These are phyloP conservation scores for Bipolaris zeicola DNA, from an alignment of 2,329 filamentous ascomycete species.

Conservation along the genomic window DNA sequence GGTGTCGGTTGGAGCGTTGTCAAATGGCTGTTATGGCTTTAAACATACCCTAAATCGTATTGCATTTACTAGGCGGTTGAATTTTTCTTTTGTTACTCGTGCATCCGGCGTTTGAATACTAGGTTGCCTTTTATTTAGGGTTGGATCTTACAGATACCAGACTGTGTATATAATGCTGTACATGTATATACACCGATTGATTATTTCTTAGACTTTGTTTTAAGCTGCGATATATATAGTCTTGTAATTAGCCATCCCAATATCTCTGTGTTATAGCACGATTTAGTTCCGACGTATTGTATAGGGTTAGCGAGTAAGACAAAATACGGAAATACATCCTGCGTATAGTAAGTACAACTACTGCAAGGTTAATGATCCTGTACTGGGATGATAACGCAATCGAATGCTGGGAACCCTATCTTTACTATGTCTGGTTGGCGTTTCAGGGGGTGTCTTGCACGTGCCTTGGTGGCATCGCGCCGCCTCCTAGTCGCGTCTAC, in stretches of 20 bases:
- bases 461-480: constrained; percentile 10
- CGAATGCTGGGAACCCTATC: neutral
- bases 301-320: neutral
- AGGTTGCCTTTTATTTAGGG: neutral
- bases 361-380: neutral
- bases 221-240: constrained; percentile 1
- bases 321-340: neutral
- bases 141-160: constrained; percentile 11
- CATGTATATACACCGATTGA: constrained; percentile 2
- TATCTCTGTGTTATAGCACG: neutral
- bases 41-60: constrained; percentile 6
- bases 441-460: constrained; percentile 4
- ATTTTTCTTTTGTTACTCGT: neutral
- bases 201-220: neutral
- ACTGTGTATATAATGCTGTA: constrained; percentile 8
- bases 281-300: neutral
- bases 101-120: constrained; percentile 5
- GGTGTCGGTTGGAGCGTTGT: constrained; percentile 64
- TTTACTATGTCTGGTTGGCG: neutral
- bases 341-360: neutral
- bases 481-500: constrained; percentile 15
- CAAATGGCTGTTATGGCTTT: constrained; percentile 80
- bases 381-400: neutral
- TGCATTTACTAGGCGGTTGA: constrained; percentile 6
- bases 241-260: constrained; percentile 5